Evolutionary conservation across 805 yeast species (phyloP).

Genomic region (Candida anglica): DNA sequence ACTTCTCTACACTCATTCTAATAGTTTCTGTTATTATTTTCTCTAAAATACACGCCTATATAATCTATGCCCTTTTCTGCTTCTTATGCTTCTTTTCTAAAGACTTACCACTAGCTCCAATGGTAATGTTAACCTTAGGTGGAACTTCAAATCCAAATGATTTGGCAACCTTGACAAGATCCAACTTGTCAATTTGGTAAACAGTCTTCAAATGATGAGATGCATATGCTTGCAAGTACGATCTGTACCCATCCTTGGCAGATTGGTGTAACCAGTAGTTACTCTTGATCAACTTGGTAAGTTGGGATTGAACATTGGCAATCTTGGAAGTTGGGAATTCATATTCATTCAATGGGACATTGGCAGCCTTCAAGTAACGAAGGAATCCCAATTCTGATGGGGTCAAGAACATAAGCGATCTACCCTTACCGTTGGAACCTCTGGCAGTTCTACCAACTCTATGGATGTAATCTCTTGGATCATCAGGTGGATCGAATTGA

Average conservation of each 20-base stretch:
- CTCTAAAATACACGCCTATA: no score
- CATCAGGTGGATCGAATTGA: constrained; percentile 99
- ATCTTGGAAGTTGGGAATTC: constrained; percentile 93
- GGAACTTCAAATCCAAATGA: constrained; percentile 94
- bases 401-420: constrained; percentile 89
- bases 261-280: constrained; percentile 93
- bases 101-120: constrained; percentile 86
- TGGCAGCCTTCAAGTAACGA: constrained; percentile 92
- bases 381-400: constrained; percentile 94
- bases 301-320: constrained; percentile 92
- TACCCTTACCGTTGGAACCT: constrained; percentile 85
- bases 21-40: no score
- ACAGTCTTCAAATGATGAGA: constrained; percentile 95
- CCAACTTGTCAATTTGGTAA: constrained; percentile 92
- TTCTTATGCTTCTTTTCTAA: constrained; percentile 45
- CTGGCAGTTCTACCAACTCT: constrained; percentile 99
- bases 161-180: constrained; percentile 89
- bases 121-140: constrained; percentile 93
- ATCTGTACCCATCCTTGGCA: constrained; percentile 96
- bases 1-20: no score
- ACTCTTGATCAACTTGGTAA: constrained; percentile 84
- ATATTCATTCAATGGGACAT: constrained; percentile 95
- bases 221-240: constrained; percentile 95
- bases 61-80: no score
- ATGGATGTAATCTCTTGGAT: constrained; percentile 98